Evolutionary conservation across 1,284 basidiomycete species (phyloP), one percentile per base, ranked within the genome.

Genomic region (Microstroma glucosiphilum): DNA sequence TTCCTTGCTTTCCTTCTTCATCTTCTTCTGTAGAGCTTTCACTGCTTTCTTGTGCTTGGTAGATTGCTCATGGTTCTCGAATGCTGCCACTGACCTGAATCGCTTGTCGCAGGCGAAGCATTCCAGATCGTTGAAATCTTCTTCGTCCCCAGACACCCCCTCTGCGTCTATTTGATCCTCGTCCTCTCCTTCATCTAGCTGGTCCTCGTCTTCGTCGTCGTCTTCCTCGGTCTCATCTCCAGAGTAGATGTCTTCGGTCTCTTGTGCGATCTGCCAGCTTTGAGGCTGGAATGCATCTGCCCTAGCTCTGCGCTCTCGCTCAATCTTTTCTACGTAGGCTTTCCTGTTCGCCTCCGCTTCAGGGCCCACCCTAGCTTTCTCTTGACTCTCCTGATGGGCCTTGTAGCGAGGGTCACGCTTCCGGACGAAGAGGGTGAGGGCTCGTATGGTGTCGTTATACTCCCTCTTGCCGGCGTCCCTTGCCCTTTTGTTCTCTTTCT

Each of bases 1-100:
- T 64, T 85, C 85, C 69, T 87, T 85, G 64, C 91, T 85, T 71
- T 96, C 91, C 61, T 83, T 82, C 69, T 85, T 76, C 87, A 96
- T 93, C 77, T 90, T 84, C 62, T 82, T 81, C 77, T 85, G 85
- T 60, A 94, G 78, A 69, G 80, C 82, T 48, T 62, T 57, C 26
- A 70, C 72, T 4, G 72, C 72, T 57, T 89, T 91, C 78, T 91
- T 81, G 79, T 99, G 96, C 80, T 94, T 97, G 80, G 90, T 90
- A 80, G 92, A 96, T 69, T 92, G 84, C 80, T 98, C 96, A 70
- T 98, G 96, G 79, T 93, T 97, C 70, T 87, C 84, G 91, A 93
- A 98, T 17, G 92, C 90, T 0, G 91, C 90, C 76, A 96, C 92
- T 69, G 89, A 92, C 73, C 88, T 84, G 80, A 97, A 98, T 0